Evolutionary conservation across 169 alveolate genomes (phyloP).

Genomic region (Perkinsus olseni): DNA sequence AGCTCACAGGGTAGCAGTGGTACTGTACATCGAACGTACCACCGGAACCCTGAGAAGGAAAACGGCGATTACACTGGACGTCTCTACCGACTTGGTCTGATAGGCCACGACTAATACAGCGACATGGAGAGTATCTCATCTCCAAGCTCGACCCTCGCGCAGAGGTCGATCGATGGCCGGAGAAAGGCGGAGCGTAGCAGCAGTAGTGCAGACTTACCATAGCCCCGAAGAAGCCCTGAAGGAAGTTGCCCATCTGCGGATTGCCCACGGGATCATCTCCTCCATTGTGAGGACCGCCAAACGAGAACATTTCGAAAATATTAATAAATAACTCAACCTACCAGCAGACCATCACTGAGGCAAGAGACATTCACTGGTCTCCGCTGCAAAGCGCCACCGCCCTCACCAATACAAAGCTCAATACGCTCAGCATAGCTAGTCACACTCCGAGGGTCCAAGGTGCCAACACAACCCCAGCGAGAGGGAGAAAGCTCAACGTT

Average conservation of each 20-base stretch:
- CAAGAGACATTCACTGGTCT: no score
- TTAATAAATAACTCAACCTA: neutral
- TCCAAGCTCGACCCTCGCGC: neutral
- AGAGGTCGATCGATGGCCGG: neutral
- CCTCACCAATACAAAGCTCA: no score
- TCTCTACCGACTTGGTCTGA: no score
- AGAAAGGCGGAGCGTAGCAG: no score
- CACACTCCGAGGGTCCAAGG: no score
- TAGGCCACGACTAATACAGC: no score
- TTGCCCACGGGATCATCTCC: neutral
- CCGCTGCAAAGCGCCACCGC: no score
- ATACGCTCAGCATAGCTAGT: no score
- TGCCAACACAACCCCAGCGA: no score
- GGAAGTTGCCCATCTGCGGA: neutral
- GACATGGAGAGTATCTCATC: no score
- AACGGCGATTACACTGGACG: neutral
- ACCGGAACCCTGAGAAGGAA: neutral
- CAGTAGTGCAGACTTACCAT: neutral
- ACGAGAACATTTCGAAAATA: neutral
- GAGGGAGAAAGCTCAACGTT: neutral
- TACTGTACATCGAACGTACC: conserved; percentile 14
- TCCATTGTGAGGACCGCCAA: neutral
- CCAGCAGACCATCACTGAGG: no score
- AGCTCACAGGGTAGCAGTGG: conserved; percentile 46
- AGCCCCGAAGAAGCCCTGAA: neutral